Base-by-base conservation (phyloP, 257 asterid genomes). In the Nicotiana noctiflora region DNA sequence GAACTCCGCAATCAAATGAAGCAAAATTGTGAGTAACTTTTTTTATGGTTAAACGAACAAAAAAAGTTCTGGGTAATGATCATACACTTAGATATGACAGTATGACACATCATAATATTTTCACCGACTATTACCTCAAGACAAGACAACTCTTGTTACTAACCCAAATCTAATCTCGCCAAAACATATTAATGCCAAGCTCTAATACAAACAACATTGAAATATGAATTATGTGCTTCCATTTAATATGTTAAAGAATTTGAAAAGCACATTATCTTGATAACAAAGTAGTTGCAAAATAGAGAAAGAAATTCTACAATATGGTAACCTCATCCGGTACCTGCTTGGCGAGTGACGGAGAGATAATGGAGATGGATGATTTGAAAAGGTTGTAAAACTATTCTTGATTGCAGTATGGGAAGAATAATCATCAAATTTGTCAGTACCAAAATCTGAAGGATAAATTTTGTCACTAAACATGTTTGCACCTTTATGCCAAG, bases 361-460 rank as follows among this genome's bases (percentile, higher is more conserved):
- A 8, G 90, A 87, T 27, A 85, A 83, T 4, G 86, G 88, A 84
- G 90, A 91, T 14, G 83, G 84, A 72, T 84, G 86, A 59, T 89
- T 86, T 32, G 87, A 85, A 85, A 79, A 86, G n/a, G 92, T 86
- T 64, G 80, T 55, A 79, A 87, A 87, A 82, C 90, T 82, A 85
- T 88, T 84, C 86, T 83, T 75, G 49, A 72, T 34, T 67, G 86
- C 86, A 79, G 90, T 85, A 76, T 75, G 86, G 17, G 89, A 93
- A 81, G 89, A 88, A 87, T 82, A 81, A 75, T 82, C 90, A 77
- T 81, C 92, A 82, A 89, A 82, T 82, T 85, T 83, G 86, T 91
- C 98, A 85, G 88, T 94, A 82, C 89, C 88, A 86, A 88, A 94
- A 89, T 88, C 83, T 57, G 99, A 89, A 49, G 97, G 97, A 86